A percentile compares a stretch with the other conserved stretches of the same genome.
These are phyloP conservation scores for Phialophora chinensis DNA, from an alignment of 2,329 filamentous ascomycete genomes.

Conservation along the genomic window DNA sequence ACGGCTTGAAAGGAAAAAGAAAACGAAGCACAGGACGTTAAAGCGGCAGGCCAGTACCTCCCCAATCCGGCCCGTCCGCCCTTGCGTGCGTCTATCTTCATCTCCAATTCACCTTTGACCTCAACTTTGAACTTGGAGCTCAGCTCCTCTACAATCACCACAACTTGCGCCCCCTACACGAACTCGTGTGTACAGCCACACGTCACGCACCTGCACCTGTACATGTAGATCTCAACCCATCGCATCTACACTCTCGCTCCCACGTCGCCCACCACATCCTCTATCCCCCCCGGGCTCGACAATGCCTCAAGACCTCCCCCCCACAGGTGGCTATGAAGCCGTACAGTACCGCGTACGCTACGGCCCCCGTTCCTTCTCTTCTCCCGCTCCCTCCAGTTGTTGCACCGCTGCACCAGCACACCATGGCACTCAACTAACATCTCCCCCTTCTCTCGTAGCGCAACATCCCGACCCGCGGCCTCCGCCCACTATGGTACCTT, in stretches of 20 bases:
- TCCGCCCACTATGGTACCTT: constrained; percentile 81
- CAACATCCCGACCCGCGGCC: constrained; percentile 89
- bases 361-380: constrained; percentile 1
- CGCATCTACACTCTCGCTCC: neutral
- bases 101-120: constrained; percentile 5
- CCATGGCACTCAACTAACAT: neutral
- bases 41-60: constrained; percentile 2
- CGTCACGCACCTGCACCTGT: constrained; percentile 5
- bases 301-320: constrained; percentile 99
- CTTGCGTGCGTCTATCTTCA: constrained; percentile 1
- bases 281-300: constrained; percentile 41
- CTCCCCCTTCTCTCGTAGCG: constrained; percentile 61
- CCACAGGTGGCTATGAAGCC: constrained; percentile 88
- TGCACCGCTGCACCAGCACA: neutral
- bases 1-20: too few relatives aligned
- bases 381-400: constrained; percentile 14
- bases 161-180: neutral
- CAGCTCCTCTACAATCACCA: neutral
- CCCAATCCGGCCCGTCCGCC: neutral
- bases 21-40: neutral
- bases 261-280: neutral
- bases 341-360: constrained; percentile 90
- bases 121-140: constrained; percentile 18
- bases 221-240: constrained; percentile 19
- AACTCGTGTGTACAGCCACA: neutral